Base-by-base conservation (phyloP, 148 eudicot species). In the Chenopodium quinoa region DNA sequence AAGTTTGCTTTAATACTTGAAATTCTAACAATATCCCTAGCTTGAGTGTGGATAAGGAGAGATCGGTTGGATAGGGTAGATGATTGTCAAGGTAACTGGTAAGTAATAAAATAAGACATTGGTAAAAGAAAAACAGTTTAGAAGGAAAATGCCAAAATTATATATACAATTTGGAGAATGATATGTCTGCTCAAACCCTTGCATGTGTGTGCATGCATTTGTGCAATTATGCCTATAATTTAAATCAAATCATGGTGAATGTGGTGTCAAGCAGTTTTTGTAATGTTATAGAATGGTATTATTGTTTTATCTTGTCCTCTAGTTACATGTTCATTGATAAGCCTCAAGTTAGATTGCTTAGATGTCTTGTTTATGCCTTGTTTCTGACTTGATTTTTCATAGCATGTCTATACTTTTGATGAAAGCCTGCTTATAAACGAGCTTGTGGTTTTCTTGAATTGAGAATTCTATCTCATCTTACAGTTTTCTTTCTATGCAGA, bases 401-500 rank as follows among this genome's bases (percentile, higher is more conserved):
- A 6, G 7, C 22, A 58, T 3, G 63, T 58, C 22, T 19, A 19
- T 4, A 14, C 5, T 0, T 13, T 1, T 58, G 3, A 58, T 17
- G 66, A 62, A 62, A 62, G 12, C 9, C 22, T 22, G n/a, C 66
- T 77, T 11, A 7, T 62, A 37, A 58, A 77, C 25, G 56, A 75
- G 71, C 62, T 80, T 78, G 40, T 75, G 81, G 34, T 47, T 40
- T 11, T 70, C 52, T 52, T n/a, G 29, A 72, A 44, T 72, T 7
- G 22, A 17, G 75, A 73, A 16, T 13, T 73, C 63, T 79, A 65
- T 70, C 25, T 62, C 12, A 1, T 63, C 62, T 78, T 48, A 63
- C 34, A 25, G 32, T 54, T 75, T 77, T 58, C 37, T 77, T 72
- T 54, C 82, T 54, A 32, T 75, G 84, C 91, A 96, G 99, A 93